A percentile compares a stretch with the other conserved stretches of the same genome.
Evolutionary conservation across 2,329 filamentous ascomycete genomes (phyloP).

Genomic region (Colletotrichum cereale): DNA sequence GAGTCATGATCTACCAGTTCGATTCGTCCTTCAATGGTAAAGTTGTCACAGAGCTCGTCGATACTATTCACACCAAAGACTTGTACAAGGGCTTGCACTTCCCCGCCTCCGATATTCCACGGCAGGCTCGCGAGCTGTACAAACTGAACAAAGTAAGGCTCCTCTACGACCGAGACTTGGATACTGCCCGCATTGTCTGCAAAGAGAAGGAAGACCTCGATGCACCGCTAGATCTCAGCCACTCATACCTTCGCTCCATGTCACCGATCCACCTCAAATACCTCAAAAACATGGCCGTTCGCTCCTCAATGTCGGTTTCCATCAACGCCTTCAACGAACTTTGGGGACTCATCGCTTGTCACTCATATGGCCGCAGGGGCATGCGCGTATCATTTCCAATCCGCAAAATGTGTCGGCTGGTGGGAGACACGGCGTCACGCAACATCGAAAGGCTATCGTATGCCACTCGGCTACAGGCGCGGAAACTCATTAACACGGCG

Average conservation of each 20-base stretch:
- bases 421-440: conserved; percentile 86
- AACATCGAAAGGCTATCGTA: conserved; percentile 92
- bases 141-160: conserved; percentile 90
- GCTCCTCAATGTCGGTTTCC: conserved; percentile 95
- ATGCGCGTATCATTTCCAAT: conserved; percentile 96
- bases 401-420: conserved; percentile 89
- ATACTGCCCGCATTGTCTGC: conserved; percentile 86
- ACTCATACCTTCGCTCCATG: conserved; percentile 88
- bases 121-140: conserved; percentile 89
- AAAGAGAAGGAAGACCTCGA: conserved; percentile 80
- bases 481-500: conserved; percentile 89
- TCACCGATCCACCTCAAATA: conserved; percentile 93
- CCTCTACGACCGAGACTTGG: conserved; percentile 85
- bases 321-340: conserved; percentile 88
- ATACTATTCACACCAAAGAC: conserved; percentile 83
- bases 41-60: conserved; percentile 88
- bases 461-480: conserved; percentile 83
- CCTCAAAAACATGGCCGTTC: conserved; percentile 87
- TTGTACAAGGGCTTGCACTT: conserved; percentile 91
- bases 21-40: conserved; percentile 85
- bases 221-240: conserved; percentile 82
- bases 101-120: conserved; percentile 87
- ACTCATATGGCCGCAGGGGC: conserved; percentile 80
- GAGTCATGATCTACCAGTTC: conserved; percentile 94
- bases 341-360: conserved; percentile 90